Evolutionary conservation across 2,329 filamentous ascomycete species (phyloP).

Genomic region (Rutstroemia sp.): DNA sequence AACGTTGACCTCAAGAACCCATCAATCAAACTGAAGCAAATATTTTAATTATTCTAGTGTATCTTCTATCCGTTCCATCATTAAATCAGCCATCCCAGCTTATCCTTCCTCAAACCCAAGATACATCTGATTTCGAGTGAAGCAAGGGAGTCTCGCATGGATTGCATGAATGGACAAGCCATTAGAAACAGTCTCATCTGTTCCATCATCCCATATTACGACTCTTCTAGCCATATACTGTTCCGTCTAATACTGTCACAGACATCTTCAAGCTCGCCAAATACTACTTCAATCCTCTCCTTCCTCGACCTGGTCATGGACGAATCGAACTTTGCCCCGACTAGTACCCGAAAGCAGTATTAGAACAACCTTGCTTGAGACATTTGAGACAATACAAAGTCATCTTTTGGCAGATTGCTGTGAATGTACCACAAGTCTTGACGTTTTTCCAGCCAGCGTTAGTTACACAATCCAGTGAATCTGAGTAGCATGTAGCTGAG

Average conservation of each 20-base stretch:
- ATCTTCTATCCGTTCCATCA: background rate
- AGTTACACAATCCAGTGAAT: background rate
- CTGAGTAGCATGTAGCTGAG: conserved; percentile 1
- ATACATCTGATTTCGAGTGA: background rate
- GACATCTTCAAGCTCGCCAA: background rate
- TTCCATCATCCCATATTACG: conserved; percentile 1
- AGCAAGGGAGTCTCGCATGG: background rate
- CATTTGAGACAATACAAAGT: conserved; percentile 3
- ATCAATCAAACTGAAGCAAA: background rate
- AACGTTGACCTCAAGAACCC: background rate
- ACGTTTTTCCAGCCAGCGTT: background rate
- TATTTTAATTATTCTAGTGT: conserved; percentile 33
- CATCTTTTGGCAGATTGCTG: conserved; percentile 1
- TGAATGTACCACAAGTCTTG: background rate
- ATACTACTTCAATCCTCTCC: too few species aligned
- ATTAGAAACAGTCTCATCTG: background rate
- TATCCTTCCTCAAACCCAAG: background rate
- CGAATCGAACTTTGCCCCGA: background rate
- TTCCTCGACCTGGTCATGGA: too few species aligned
- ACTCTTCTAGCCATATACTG: background rate
- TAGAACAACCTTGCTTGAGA: background rate
- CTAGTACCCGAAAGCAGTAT: background rate
- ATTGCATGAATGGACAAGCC: background rate
- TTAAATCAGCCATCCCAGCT: background rate
- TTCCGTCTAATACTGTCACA: background rate